Conservation (phyloP, 257 asterid genomes). For the Solanum rostratum region DNA sequence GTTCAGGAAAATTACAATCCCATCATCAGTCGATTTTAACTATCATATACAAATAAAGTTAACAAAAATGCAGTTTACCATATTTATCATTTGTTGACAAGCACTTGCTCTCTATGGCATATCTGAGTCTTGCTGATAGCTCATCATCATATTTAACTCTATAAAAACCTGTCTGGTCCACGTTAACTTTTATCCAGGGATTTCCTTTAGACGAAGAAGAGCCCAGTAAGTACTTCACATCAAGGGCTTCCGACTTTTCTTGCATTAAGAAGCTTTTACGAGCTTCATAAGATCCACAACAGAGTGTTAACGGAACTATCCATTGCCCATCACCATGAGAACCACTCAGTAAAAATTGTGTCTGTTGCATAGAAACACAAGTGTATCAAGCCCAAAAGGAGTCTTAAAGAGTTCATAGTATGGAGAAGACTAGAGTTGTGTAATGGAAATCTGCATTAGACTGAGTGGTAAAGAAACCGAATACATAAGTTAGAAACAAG, state of each 20-base stretch:
- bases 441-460: background rate
- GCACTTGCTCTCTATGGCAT: constrained; percentile 64
- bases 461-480: background rate
- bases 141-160: constrained; percentile 83
- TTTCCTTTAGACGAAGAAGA: constrained; percentile 29
- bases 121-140: constrained; percentile 68
- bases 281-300: constrained; percentile 63
- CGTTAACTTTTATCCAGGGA: constrained; percentile 75
- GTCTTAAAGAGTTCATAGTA: background rate
- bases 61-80: constrained; percentile 28
- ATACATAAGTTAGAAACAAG: background rate
- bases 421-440: background rate
- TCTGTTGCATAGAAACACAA: constrained; percentile 32
- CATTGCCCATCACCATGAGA: constrained; percentile 84
- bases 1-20: constrained; percentile 21
- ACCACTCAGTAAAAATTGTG: constrained; percentile 69
- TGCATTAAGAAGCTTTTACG: constrained; percentile 65
- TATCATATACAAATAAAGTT: background rate
- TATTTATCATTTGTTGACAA: constrained; percentile 68
- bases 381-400: background rate
- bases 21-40: background rate
- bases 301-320: constrained; percentile 79
- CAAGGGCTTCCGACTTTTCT: constrained; percentile 44
- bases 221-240: constrained; percentile 48
- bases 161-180: constrained; percentile 77